Evolutionary conservation across 2,329 filamentous ascomycete genomes (phyloP), one percentile per base, ranked within the genome.

Genomic region (Zymoseptoria ardabiliae): DNA sequence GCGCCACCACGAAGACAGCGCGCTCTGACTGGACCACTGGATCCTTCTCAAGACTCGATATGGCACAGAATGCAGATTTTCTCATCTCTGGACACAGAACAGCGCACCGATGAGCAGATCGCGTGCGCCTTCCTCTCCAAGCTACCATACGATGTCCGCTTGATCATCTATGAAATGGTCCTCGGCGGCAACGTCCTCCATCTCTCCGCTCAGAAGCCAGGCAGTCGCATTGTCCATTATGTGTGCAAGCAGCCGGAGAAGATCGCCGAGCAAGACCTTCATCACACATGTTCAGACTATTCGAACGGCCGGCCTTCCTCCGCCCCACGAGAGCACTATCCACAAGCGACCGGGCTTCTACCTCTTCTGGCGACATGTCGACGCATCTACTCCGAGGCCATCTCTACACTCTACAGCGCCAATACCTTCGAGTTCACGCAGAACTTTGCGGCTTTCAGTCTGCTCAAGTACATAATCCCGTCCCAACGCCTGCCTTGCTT

Each of bases 361-460:
- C 67, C 69, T 10, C 61, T 70, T 4, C 63, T 71, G 8, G 61
- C 68, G 25, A 69, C 68, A 11, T 72, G 70, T 58, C 70, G 70
- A 13, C 63, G 60, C 21, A 59, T 70, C 41, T 72, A 72, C 59
- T 70, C 70, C 3, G 70, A 72, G 57, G 63, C 65, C 3, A 67
- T 71, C 28, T 48, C 63, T 13, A 68, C 61, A 11, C 61, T 72
- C n/a, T 72, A 72, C 65, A 68, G 59, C 53, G 62, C 63, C 56
- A 71, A 71, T 62, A 66, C 64, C 4, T 72, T 72, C 61, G 68
- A 71, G 41, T 71, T 71, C 63, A 69, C 67, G 3, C 68, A 71
- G 51, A 70, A 69, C 54, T 67, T 67, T 23, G 68, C 66, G 21
- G 68, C 69, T 6, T 69, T 72, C 59, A 68, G 65, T 17, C 69